Base-by-base conservation (phyloP, 805 yeast genomes). In the Barnettozyma salicaria region DNA sequence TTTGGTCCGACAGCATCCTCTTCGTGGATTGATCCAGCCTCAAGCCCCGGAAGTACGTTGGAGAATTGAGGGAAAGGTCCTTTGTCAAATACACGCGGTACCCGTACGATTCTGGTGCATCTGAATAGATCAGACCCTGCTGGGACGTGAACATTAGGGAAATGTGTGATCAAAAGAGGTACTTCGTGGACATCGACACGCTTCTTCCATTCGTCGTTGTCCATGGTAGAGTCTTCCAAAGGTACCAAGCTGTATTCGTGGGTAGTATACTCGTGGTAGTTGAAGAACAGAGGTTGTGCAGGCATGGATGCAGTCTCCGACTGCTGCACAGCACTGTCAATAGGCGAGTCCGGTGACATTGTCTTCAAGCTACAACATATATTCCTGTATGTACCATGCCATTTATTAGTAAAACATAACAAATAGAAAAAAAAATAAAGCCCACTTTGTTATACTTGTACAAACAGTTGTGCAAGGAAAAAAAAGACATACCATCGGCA, bases 251-350 rank as follows among this genome's bases (percentile, higher is more conserved):
- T 38, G 54, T 67, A 65, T 16, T 59, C 59, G 3, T 54, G 50
- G 10, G 62, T 60, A 4, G 70, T 47, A 49, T 63, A 77, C 52
- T 81, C 89, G 50, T 81, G 86, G 48, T 78, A 80, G 52, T 82
- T 81, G 67, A 78, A 81, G 52, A 76, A 79, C 9, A 63, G 38
- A 0, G 67, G 56, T 24, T 27, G 27, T 26, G 32, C 38, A 13
- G 34, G 36, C 27, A 16, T 11, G 7, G 59, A 65, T 20, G 53
- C 57, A 12, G 26, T 19, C 2, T 26, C 37, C 16, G 47, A 42
- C 6, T 47, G 47, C 36, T 53, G 43, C 34, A 39, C 45, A 5
- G 33, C 26, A 7, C 48, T 39, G 39, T 46, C 48, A n/a, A n/a
- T n/a, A n/a, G n/a, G n/a, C n/a, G n/a, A n/a, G n/a, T n/a, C n/a